phyloP scores from a whole-genome alignment of 2,329 filamentous ascomycete species.

The Catunica adiposa region DNA sequence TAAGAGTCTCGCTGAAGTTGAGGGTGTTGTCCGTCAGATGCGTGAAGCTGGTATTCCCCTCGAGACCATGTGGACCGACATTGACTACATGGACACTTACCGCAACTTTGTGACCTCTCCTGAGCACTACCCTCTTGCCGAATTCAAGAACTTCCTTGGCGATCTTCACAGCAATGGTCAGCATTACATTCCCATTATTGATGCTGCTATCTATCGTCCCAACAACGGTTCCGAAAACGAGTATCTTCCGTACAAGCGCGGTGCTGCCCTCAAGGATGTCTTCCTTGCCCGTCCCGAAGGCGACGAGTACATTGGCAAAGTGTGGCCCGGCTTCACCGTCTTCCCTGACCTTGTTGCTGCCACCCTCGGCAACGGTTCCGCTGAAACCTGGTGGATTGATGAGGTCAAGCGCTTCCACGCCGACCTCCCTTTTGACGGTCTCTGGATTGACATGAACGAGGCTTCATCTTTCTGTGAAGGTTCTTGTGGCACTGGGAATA shows the following conservation, averaged over 20 bases:
- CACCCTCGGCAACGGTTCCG: conserved; percentile 39
- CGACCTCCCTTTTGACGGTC: conserved; percentile 32
- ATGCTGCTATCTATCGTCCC: conserved; percentile 53
- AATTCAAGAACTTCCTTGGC: conserved; percentile 28
- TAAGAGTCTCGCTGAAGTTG: conserved; percentile 49
- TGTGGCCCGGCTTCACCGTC: conserved; percentile 59
- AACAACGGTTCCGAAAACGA: conserved; percentile 49
- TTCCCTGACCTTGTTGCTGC: conserved; percentile 57
- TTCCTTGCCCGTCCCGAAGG: conserved; percentile 43
- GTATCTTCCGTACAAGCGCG: conserved; percentile 45
- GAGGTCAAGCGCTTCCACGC: conserved; percentile 43
- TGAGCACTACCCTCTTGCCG: conserved; percentile 19
- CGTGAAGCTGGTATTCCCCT: conserved; percentile 47
- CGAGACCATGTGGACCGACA: conserved; percentile 60
- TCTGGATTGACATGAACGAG: conserved; percentile 45
- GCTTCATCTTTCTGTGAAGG: conserved; percentile 51
- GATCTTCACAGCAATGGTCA: conserved; percentile 47
- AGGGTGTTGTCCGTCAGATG: conserved; percentile 52
- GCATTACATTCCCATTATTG: conserved; percentile 60
- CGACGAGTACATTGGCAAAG: conserved; percentile 40
- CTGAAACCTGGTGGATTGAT: conserved; percentile 50
- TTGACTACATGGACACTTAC: conserved; percentile 48
- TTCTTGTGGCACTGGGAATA: conserved; percentile 49
- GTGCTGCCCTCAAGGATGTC: conserved; percentile 33
- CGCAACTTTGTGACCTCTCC: conserved; percentile 47